Evolutionary conservation across 306 rosid genomes (phyloP).

Genomic region (Lotus japonicus): DNA sequence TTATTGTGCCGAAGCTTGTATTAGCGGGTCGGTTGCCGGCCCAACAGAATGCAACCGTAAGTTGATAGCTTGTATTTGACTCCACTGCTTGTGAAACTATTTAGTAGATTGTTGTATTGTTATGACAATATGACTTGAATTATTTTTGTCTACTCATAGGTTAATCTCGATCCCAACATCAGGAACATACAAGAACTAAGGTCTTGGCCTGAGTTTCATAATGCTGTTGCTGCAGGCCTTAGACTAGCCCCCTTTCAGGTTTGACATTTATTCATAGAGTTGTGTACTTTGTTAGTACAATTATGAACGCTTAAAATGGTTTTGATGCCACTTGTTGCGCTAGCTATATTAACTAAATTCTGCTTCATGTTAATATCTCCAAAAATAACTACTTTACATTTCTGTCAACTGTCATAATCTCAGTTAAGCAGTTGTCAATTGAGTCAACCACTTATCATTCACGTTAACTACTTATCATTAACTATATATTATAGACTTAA

Average conservation of each 20-base stretch:
- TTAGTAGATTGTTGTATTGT: conserved; percentile 12
- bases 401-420: not conserved
- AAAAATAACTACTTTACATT: not conserved
- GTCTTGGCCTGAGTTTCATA: conserved; percentile 97
- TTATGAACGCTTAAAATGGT: not conserved
- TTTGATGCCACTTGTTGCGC: not conserved
- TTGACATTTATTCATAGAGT: conserved; percentile 9
- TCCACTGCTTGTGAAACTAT: not conserved
- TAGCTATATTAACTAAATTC: too few relatives aligned
- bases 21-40: conserved; percentile 97
- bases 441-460: too few relatives aligned
- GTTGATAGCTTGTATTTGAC: conserved; percentile 33
- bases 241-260: conserved; percentile 98
- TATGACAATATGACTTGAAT: conserved; percentile 10
- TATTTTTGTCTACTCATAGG: conserved; percentile 43
- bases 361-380: not conserved
- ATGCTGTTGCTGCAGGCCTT: conserved; percentile 96
- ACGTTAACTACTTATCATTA: too few relatives aligned
- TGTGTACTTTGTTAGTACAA: conserved; percentile 6
- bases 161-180: conserved; percentile 76
- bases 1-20: conserved; percentile 86
- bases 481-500: too few relatives aligned
- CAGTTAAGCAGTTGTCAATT: too few relatives aligned
- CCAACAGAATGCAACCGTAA: conserved; percentile 93
- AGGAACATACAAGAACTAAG: conserved; percentile 87